A percentile compares a stretch with the other conserved stretches of the same genome.
phyloP scores from a whole-genome alignment of 2,329 filamentous ascomycete species.

The Botrytis porri region DNA sequence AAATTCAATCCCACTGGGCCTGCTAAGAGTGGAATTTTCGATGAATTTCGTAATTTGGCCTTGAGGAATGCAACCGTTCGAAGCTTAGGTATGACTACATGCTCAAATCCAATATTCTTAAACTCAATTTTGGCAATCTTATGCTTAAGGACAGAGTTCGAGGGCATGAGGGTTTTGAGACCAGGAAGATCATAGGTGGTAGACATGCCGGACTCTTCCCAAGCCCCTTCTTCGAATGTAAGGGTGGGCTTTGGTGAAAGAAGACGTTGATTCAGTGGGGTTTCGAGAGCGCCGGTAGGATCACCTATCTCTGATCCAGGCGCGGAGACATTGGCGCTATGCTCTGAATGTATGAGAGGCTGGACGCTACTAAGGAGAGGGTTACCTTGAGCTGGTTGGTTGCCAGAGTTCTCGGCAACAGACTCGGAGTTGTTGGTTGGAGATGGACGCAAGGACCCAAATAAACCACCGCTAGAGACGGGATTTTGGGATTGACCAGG shows the following conservation, averaged over 20 bases:
- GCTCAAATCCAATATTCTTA: slow-evolving; percentile 50
- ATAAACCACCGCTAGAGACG: background rate
- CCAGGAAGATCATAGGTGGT: slow-evolving; percentile 58
- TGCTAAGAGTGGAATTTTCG: slow-evolving; percentile 53
- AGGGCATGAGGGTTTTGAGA: slow-evolving; percentile 54
- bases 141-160: slow-evolving; percentile 52
- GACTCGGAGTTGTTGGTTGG: background rate
- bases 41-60: slow-evolving; percentile 54
- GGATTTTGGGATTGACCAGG: background rate
- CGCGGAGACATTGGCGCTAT: background rate
- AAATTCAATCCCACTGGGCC: slow-evolving; percentile 57
- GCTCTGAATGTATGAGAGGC: background rate
- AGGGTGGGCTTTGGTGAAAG: slow-evolving; percentile 32
- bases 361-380: background rate
- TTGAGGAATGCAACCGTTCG: slow-evolving; percentile 58
- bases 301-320: slow-evolving; percentile 1
- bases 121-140: slow-evolving; percentile 56
- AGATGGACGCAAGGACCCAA: background rate
- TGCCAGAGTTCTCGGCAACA: background rate
- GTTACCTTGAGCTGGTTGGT: background rate
- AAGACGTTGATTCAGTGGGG: slow-evolving; percentile 1
- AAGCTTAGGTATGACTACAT: slow-evolving; percentile 60
- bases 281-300: background rate
- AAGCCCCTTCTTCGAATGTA: slow-evolving; percentile 50
- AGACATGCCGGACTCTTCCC: slow-evolving; percentile 59